Evolutionary conservation across 164 flowering plant species (phyloP).

Genomic region (Hamamelis virginiana): DNA sequence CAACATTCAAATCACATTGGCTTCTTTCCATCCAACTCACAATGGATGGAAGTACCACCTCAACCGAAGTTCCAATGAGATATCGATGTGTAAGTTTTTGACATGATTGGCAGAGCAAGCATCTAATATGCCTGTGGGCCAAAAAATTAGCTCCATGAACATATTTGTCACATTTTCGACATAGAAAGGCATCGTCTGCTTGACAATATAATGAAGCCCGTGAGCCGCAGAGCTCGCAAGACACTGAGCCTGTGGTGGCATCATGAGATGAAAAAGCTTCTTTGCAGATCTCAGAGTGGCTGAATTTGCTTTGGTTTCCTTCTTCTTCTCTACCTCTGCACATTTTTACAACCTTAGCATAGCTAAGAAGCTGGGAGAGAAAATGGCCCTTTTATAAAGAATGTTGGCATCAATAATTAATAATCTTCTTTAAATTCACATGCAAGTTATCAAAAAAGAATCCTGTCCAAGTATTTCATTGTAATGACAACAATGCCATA

Average conservation of each 20-base stretch:
- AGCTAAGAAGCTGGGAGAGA: conserved; percentile 3
- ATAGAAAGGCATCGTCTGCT: conserved; percentile 62
- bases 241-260: neutral
- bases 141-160: conserved; percentile 63
- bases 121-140: conserved; percentile 52
- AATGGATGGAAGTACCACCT: conserved; percentile 30
- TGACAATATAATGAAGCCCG: conserved; percentile 51
- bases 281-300: neutral
- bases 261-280: neutral
- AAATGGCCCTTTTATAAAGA: conserved; percentile 9
- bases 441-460: neutral
- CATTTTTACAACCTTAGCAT: conserved; percentile 22
- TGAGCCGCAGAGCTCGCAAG: conserved; percentile 47
- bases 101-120: conserved; percentile 44
- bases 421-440: neutral
- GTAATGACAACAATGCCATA: conserved; percentile 20
- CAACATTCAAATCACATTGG: conserved; percentile 13
- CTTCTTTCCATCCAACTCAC: conserved; percentile 17
- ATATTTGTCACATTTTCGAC: conserved; percentile 46
- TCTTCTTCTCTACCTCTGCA: conserved; percentile 43
- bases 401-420: neutral
- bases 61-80: conserved; percentile 36
- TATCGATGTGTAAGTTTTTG: conserved; percentile 40
- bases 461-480: conserved; percentile 7
- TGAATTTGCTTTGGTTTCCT: conserved; percentile 6